Evolutionary conservation across 202 grass and related monocot genomes (phyloP), one percentile per base, ranked within the genome.

Genomic region (Schoenoplectus triqueter): DNA sequence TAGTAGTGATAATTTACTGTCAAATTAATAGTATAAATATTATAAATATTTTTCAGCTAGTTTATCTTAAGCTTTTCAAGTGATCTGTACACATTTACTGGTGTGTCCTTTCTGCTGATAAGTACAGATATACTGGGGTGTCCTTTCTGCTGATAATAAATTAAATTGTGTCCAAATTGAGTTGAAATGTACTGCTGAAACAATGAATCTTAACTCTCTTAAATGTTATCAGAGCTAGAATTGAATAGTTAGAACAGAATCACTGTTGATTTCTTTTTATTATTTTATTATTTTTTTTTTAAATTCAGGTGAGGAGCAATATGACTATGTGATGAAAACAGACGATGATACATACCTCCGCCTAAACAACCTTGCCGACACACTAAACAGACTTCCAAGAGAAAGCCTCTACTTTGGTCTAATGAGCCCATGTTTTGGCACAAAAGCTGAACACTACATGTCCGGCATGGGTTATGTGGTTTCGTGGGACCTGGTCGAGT

Each of bases 401-500:
- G 65, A 84, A 60, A 82, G 82, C 70, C 15, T 86, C 21, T 86
- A 89, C 80, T 78, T 78, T 1, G 88, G 84, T 6, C 10, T 89
- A 15, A 57, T 78, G 60, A 62, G 14, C 1, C 88, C 88, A 3
- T 86, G 88, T 63, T 21, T 60, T 2, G 68, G 66, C 3, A 55
- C 15, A 39, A 56, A 49, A 46, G 39, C 7, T 0, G 2, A 20
- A 1, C 78, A 75, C 41, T 83, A 69, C 54, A 89, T 89, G 88
- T 80, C 88, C 0, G 88, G 88, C 9, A 79, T 89, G 80, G 80
- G 80, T 2, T 89, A 89, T 7, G 46, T 76, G 70, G 51, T 89
- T 39, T 89, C 88, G 5, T 89, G 88, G 88, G 88, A 89, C 72
- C 40, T 89, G 69, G 88, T 89, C 15, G 84, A 89, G 80, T 89